Conservation (phyloP, 768 basidiomycete species). For the Hemileccinum impolitum region DNA sequence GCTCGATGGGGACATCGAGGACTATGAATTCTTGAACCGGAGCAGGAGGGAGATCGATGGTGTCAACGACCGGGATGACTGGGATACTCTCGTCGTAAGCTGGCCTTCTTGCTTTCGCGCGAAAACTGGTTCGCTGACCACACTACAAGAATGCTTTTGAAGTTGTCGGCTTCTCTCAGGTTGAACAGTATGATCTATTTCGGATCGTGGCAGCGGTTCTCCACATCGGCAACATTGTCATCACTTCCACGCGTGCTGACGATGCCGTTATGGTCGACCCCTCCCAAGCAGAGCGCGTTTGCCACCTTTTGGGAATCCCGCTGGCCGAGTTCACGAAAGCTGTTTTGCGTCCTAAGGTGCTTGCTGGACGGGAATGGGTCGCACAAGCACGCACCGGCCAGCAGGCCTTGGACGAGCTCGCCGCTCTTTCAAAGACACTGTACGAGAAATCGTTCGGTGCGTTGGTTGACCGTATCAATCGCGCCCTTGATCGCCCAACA, state of each 20-base stretch:
- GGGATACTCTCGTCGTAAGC: constrained; percentile 69
- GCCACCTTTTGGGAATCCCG: constrained; percentile 87
- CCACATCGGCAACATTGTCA: constrained; percentile 90
- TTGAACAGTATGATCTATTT: constrained; percentile 91
- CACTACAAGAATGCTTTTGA: constrained; percentile 68
- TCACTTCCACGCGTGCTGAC: constrained; percentile 75
- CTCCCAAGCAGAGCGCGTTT: constrained; percentile 84
- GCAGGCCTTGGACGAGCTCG: constrained; percentile 91
- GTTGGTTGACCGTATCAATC: constrained; percentile 93
- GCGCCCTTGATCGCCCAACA: constrained; percentile 88
- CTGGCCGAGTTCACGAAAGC: constrained; percentile 85
- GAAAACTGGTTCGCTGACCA: constrained; percentile 5
- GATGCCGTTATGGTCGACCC: constrained; percentile 76
- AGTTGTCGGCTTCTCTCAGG: constrained; percentile 79
- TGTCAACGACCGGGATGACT: constrained; percentile 88
- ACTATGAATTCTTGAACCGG: constrained; percentile 91
- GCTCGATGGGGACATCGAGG: constrained; percentile 66
- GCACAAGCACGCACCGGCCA: constrained; percentile 87
- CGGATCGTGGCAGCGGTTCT: constrained; percentile 91
- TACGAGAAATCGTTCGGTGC: constrained; percentile 97
- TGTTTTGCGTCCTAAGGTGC: constrained; percentile 82
- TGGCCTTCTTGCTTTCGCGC: background rate
- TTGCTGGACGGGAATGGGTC: constrained; percentile 97
- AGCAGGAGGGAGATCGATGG: constrained; percentile 92
- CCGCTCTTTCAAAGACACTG: constrained; percentile 87